These are phyloP conservation scores for Phoenix roebelenii DNA, from an alignment of 176 grass and related monocot genomes.

Conservation along the genomic window DNA sequence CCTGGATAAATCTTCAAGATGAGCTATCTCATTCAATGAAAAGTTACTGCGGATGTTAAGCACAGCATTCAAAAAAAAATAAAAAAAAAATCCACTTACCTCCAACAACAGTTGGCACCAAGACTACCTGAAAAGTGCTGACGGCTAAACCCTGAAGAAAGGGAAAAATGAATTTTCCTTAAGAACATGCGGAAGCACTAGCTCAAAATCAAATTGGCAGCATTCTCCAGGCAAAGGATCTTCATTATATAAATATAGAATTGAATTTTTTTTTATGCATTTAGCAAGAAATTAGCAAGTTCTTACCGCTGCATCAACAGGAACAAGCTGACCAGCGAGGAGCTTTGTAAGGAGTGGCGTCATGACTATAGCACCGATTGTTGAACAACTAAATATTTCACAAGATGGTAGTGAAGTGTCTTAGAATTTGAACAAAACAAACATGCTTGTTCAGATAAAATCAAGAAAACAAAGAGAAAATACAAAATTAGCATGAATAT, in stretches of 20 bases:
- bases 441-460: too few relatives aligned
- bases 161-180: conserved; percentile 10
- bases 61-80: conserved; percentile 4
- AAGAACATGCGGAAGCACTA: conserved; percentile 1
- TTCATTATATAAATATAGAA: too few relatives aligned
- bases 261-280: too few relatives aligned
- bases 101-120: conserved; percentile 83
- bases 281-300: conserved; percentile 8
- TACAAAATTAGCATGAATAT: too few relatives aligned
- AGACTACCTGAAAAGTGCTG: conserved; percentile 98
- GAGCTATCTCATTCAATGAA: too few relatives aligned
- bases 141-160: conserved; percentile 65
- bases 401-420: background rate
- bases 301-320: conserved; percentile 90
- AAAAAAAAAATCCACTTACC: conserved; percentile 29
- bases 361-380: conserved; percentile 94
- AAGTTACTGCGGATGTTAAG: too few relatives aligned
- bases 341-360: conserved; percentile 91
- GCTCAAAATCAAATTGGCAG: background rate
- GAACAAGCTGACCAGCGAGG: conserved; percentile 87
- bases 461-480: too few relatives aligned
- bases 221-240: too few relatives aligned
- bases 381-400: conserved; percentile 61
- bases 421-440: too few relatives aligned
- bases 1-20: too few relatives aligned